These are phyloP conservation scores for Xylaria scruposa DNA, from an alignment of 495 filamentous ascomycete genomes.

Conservation along the genomic window DNA sequence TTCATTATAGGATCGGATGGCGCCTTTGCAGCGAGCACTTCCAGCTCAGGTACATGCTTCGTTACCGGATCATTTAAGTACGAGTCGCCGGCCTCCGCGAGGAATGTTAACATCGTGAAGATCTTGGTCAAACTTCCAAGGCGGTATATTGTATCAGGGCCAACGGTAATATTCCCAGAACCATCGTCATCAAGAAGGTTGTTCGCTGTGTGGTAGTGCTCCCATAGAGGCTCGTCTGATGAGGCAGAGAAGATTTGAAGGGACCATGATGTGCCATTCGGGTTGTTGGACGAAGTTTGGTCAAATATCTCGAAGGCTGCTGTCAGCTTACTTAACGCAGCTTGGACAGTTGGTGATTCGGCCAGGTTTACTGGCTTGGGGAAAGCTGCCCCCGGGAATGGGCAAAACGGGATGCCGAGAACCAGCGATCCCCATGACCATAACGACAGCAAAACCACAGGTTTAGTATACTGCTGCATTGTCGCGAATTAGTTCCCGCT, in stretches of 20 bases:
- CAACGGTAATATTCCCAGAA: slow-evolving; percentile 47
- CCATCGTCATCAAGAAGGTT: slow-evolving; percentile 37
- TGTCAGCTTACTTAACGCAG: slow-evolving; percentile 49
- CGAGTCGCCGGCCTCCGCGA: slow-evolving; percentile 50
- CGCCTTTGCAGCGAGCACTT: slow-evolving; percentile 39
- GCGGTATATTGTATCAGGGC: slow-evolving; percentile 57
- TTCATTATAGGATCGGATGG: slow-evolving; percentile 47
- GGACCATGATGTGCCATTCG: slow-evolving; percentile 58
- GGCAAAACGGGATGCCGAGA: slow-evolving; percentile 49
- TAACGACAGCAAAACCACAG: not conserved
- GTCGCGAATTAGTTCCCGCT: not conserved
- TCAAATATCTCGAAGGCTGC: slow-evolving; percentile 42
- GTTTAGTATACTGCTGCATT: not conserved
- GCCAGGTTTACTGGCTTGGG: slow-evolving; percentile 50
- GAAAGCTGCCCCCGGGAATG: slow-evolving; percentile 57
- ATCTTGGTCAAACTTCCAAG: slow-evolving; percentile 59
- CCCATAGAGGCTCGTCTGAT: slow-evolving; percentile 47
- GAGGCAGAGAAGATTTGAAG: slow-evolving; percentile 59
- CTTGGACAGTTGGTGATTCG: slow-evolving; percentile 40
- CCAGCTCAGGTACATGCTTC: slow-evolving; percentile 63
- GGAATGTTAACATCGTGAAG: slow-evolving; percentile 54
- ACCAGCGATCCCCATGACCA: not conserved
- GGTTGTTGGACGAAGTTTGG: slow-evolving; percentile 41
- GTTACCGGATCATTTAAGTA: slow-evolving; percentile 56
- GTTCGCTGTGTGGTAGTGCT: slow-evolving; percentile 56